Base-by-base conservation (phyloP, 129 eudicot species). In the Helichrysum umbraculigerum region DNA sequence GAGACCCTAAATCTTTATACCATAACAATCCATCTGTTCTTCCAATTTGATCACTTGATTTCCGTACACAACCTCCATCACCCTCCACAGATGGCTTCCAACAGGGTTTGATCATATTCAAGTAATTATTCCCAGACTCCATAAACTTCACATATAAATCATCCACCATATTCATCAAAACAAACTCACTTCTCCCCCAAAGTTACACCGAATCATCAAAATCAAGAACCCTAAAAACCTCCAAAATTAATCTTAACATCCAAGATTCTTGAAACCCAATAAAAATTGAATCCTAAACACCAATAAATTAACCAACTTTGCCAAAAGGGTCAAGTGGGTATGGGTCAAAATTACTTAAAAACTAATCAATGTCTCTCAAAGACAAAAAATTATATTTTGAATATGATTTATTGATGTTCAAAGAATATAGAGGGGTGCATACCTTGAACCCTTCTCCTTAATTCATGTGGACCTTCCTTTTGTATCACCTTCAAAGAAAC, bases 391-490 rank as follows among this genome's bases (percentile, higher is more conserved):
- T 25, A 25, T 0, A 25, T 25, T 25, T 25, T 25, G 28, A 0
- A 0, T 25, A 25, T 25, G 28, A 35, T n/a, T 17, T 79, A 47
- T 68, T 79, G 83, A 82, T 32, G n/a, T 81, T 81, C 78, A 87
- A 83, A 92, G 96, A 89, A 88, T 86, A 92, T 86, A 89, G 92
- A 77, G 88, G 62, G 65, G 62, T 80, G 87, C 80, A 85, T 87
- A 84, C 98, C 91, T 87, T 92, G 94, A 92, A 92, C 98, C 98
- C 86, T 86, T 86, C 83, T 73, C 68, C 68, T 77, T 47, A 83
- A 80, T 79, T 29, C 76, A 32, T 77, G 87, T 89, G 91, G 96
- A 80, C 85, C 96, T 87, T 84, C 86, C 82, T 79, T 34, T 54
- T 89, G 94, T 90, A 79, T 77, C 84, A 71, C 79, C 67, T 78